Evolutionary conservation across 352 stramenopile genomes (phyloP).

Genomic region (Phytopythium aichiense): DNA sequence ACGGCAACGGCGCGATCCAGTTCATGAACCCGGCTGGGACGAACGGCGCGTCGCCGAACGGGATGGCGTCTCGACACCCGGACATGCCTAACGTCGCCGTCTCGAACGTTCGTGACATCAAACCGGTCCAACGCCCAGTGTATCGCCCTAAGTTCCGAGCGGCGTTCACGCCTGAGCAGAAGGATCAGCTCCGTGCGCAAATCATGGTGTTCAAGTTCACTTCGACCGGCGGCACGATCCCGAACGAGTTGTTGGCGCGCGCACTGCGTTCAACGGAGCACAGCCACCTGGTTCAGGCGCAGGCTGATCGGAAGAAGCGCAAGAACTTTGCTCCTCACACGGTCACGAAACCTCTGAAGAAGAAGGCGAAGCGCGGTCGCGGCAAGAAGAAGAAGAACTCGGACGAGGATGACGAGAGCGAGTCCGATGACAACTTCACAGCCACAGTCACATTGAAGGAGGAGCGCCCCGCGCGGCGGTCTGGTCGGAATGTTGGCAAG

Average conservation of each 20-base stretch:
- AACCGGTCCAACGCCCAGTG: constrained; percentile 38
- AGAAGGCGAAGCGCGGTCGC: constrained; percentile 55
- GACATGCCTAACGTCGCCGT: constrained; percentile 40
- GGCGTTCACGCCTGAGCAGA: constrained; percentile 77
- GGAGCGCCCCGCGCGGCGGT: constrained; percentile 62
- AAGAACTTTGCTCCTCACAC: constrained; percentile 65
- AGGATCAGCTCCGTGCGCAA: constrained; percentile 84
- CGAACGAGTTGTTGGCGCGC: constrained; percentile 65
- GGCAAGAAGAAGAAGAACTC: constrained; percentile 71
- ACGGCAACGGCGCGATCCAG: constrained; percentile 69
- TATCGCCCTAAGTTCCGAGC: constrained; percentile 45
- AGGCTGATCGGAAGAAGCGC: constrained; percentile 60
- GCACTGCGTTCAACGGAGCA: constrained; percentile 66
- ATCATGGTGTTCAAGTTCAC: constrained; percentile 92
- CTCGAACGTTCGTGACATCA: constrained; percentile 53
- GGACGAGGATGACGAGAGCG: constrained; percentile 75
- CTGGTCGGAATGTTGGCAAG: constrained; percentile 79
- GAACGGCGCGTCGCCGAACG: constrained; percentile 6
- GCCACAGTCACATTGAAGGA: constrained; percentile 34
- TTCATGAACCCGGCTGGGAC: constrained; percentile 84
- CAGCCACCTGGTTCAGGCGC: constrained; percentile 46
- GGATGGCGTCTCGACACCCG: constrained; percentile 11
- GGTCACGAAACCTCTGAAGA: constrained; percentile 59
- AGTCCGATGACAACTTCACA: constrained; percentile 51
- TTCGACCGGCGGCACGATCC: constrained; percentile 70